Evolutionary conservation across 2,329 filamentous ascomycete species (phyloP), one percentile per base, ranked within the genome.

Genomic region (Ophiostoma ips): DNA sequence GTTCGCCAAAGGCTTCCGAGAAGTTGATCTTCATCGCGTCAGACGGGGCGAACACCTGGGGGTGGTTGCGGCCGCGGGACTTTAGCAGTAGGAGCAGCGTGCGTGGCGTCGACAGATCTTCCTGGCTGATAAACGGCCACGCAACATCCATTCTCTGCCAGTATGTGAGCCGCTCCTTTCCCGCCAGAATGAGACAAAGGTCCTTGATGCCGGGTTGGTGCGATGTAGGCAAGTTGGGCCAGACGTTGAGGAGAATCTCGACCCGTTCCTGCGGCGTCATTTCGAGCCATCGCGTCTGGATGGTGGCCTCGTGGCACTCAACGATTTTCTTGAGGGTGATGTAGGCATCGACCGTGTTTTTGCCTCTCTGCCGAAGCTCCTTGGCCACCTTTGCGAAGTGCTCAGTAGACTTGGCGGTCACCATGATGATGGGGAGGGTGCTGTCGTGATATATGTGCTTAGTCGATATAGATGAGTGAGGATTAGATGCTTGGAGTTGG

Each of bases 71-170:
- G 5, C 66, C 75, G 7, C 77, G 66, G 0, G 73, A 60, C 50
- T 77, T 75, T 11, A 82, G 58, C 18, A 81, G 62, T 7, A 81
- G 59, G 0, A 67, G 64, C 9, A 81, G 56, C 0, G 61, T 52
- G 45, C 68, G 71, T 0, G 66, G 58, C 19, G 68, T 63, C 0
- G 57, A 48, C 1, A 81, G 62, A 55, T 81, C 76, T 50, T 81
- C 72, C 37, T 73, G 63, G 55, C 81, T 81, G 58, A 81, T 70
- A 43, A 71, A 65, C 0, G 76, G 76, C 66, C 68, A 77, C 38
- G 18, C 21, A 46, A 37, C 1, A 8, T 8, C 24, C 5, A 28
- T 28, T n/a, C n/a, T n/a, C n/a, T n/a, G n/a, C n/a, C n/a, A n/a
- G n/a, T n/a, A n/a, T n/a, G n/a, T n/a, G n/a, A n/a, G n/a, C n/a